phyloP scores from a whole-genome alignment of 176 grass and related monocot species.

The Poa pratensis region DNA sequence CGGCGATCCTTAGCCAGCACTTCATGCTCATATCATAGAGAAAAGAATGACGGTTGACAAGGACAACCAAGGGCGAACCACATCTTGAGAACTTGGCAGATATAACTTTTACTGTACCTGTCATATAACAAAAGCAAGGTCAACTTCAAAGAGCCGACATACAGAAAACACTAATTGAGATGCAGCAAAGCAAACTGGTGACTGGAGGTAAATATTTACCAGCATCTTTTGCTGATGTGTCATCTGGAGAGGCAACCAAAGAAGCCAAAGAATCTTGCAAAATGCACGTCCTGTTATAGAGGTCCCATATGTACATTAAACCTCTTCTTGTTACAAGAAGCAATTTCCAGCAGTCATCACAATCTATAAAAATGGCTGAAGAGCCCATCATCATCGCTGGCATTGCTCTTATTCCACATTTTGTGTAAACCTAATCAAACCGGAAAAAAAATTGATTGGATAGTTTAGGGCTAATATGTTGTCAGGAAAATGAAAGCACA shows the following conservation, averaged over 20 bases:
- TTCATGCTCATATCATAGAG: slow-evolving; percentile 82
- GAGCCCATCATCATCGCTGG: slow-evolving; percentile 94
- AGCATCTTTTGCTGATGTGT: slow-evolving; percentile 64
- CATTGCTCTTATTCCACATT: slow-evolving; percentile 80
- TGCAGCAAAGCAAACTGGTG: slow-evolving; percentile 13
- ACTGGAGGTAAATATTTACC: slow-evolving; percentile 56
- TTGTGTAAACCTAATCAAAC: slow-evolving; percentile 87
- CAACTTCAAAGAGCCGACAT: slow-evolving; percentile 19
- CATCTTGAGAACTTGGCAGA: slow-evolving; percentile 91
- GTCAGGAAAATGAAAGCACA: slow-evolving; percentile 25
- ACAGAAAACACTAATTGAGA: slow-evolving; percentile 24
- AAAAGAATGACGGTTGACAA: slow-evolving; percentile 79
- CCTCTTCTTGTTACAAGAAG: slow-evolving; percentile 90
- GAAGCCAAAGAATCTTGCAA: slow-evolving; percentile 81
- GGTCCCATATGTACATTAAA: slow-evolving; percentile 86
- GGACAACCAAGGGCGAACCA: slow-evolving; percentile 85
- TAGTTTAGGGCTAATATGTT: background rate
- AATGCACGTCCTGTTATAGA: slow-evolving; percentile 75
- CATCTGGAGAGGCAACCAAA: slow-evolving; percentile 65
- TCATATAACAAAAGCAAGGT: slow-evolving; percentile 35
- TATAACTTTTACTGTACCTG: slow-evolving; percentile 88
- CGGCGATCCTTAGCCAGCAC: slow-evolving; percentile 95
- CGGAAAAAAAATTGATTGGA: background rate
- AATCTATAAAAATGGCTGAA: slow-evolving; percentile 86
- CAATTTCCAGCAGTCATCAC: slow-evolving; percentile 78